Evolutionary conservation across 2,329 filamentous ascomycete species (phyloP), one percentile per base, ranked within the genome.

Genomic region (Cladophialophora yegresii): DNA sequence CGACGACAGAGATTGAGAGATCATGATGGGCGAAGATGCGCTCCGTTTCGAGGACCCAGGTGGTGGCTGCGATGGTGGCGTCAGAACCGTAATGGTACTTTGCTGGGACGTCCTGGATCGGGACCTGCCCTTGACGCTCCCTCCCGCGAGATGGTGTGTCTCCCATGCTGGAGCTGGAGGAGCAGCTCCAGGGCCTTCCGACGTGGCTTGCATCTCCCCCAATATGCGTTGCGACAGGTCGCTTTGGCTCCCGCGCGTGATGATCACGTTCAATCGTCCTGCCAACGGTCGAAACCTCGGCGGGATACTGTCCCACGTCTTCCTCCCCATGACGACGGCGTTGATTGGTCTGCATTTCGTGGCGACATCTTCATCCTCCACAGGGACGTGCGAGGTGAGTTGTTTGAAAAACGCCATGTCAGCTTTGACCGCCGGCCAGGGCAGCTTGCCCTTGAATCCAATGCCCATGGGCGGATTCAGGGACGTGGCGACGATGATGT

Each of bases 361-460:
- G 12, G 79, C 63, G 33, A 49, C 50, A 64, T 56, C 20, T 55
- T n/a, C 47, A 32, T 53, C 53, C 65, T 57, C 20, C 57, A 26
- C 47, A 51, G 59, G 9, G 13, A 66, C 57, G 0, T 72, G 61
- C 3, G 65, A 92, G 2, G 93, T 98, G 47, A 96, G 89, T 64
- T 93, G 88, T 20, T 92, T 90, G 76, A 99, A 99, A 77, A 96
- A 98, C 45, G 87, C 87, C 92, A 99, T 96, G 78, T 99, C 95
- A 68, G 89, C 88, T 77, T 88, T 91, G 36, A 98, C 84, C 50
- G 89, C 89, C 0, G 89, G 91, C 95, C 95, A 99, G 3, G 95
- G 95, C 61, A 99, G 86, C 3, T 82, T 84, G 65, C 92, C 92
- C 65, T 84, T 82, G 54, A 85, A 83, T 64, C 95, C 95, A 72